Evolutionary conservation across 2,329 filamentous ascomycete species (phyloP).

Genomic region (Cryphonectria nitschkei): DNA sequence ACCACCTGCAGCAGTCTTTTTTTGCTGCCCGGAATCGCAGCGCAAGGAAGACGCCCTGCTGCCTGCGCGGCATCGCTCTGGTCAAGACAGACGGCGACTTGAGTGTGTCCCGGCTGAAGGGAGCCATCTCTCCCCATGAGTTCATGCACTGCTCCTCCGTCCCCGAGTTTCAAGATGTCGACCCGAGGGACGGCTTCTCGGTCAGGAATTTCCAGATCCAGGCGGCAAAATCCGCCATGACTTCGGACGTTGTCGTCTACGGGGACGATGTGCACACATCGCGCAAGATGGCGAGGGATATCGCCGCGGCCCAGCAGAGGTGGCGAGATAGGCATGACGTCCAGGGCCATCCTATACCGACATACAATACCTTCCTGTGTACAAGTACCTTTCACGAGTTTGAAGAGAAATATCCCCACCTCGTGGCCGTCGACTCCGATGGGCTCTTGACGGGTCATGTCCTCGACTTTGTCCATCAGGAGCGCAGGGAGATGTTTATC

Average conservation of each 20-base stretch:
- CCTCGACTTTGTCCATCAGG: constrained; percentile 87
- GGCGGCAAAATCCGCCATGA: constrained; percentile 80
- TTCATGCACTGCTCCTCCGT: constrained; percentile 60
- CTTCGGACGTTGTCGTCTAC: constrained; percentile 93
- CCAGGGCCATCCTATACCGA: constrained; percentile 57
- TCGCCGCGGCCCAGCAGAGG: constrained; percentile 75
- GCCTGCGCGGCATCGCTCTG: constrained; percentile 78
- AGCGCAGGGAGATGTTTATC: constrained; percentile 86
- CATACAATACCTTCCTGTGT: constrained; percentile 85
- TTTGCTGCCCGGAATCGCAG: constrained; percentile 78
- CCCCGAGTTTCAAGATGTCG: constrained; percentile 76
- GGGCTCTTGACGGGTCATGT: constrained; percentile 76
- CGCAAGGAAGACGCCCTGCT: constrained; percentile 72
- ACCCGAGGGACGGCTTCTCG: constrained; percentile 89
- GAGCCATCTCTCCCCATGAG: constrained; percentile 82
- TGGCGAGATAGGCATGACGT: constrained; percentile 71
- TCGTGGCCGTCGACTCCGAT: constrained; percentile 75
- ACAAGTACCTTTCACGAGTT: constrained; percentile 69
- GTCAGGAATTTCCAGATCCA: constrained; percentile 98
- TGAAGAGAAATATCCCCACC: constrained; percentile 67
- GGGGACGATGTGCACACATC: constrained; percentile 69
- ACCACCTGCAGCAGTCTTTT: constrained; percentile 87
- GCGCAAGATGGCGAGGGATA: constrained; percentile 66
- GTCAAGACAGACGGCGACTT: constrained; percentile 90
- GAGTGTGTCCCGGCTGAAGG: constrained; percentile 75